Base-by-base conservation (phyloP, 2,329 filamentous ascomycete species). In the Pseudocercospora musae region DNA sequence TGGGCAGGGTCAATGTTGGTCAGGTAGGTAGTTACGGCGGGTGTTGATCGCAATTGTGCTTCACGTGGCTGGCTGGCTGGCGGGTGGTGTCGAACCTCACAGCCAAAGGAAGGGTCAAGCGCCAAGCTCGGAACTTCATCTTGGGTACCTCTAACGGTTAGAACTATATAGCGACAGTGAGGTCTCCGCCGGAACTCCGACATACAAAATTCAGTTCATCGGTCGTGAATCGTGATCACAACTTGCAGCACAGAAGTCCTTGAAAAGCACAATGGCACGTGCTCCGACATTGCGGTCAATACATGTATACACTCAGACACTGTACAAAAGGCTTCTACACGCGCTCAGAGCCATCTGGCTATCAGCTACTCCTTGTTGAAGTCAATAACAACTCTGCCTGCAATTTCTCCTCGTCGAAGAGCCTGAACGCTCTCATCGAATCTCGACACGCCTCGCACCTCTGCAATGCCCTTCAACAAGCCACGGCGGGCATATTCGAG, bases 361-460 rank as follows among this genome's bases (percentile, higher is more conserved):
- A 8, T 40, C 37, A 37, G 33, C 54, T 62, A 74, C 31, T 72
- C 68, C 66, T 71, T 74, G 64, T 84, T 82, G 66, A 85, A 85
- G 67, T 84, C 80, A 20, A 85, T 77, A 11, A 85, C 82, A 48
- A 82, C 78, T 18, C 82, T 73, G 1, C 83, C 83, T 7, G 82
- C 80, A 49, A 85, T 77, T 67, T 85, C 76, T 0, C 82, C 82
- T 42, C 74, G 75, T 58, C 75, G 75, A 66, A 85, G 68, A 66
- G 80, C 79, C 68, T 83, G 77, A 21, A 85, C 80, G n/a, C 62
- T 65, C 66, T 85, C 82, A 15, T 82, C 73, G 49, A 84, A 76
- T 44, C 77, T 66, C 33, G 78, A 78, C 64, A 84, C 69, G 0
- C 76, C 76, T 60, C 79, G 77, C 2, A 84, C 78, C 29, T 83